These are phyloP conservation scores for Coffea eugenioides DNA, from an alignment of 257 asterid genomes.

Conservation along the genomic window DNA sequence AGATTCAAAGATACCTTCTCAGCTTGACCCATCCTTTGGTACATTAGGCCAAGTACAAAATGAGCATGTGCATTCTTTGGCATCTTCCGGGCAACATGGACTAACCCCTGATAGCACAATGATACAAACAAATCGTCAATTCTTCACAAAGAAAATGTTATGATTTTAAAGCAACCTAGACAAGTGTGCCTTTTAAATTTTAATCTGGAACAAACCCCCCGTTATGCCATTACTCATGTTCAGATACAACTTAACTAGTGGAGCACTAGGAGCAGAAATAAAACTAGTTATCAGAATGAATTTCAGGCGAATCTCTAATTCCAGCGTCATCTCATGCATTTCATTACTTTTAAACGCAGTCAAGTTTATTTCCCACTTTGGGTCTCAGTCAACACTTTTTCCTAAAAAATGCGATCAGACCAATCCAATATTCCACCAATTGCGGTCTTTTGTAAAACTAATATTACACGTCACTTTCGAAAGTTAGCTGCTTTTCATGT, in stretches of 20 bases:
- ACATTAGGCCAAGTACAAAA: conserved; percentile 93
- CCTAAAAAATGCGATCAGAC: not conserved
- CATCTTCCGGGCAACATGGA: conserved; percentile 96
- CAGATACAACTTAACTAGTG: not conserved
- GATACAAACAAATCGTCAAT: conserved; percentile 8
- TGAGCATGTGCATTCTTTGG: conserved; percentile 95
- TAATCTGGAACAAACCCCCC: not conserved
- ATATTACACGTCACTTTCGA: not conserved
- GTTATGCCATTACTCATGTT: not conserved
- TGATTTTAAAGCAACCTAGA: not conserved
- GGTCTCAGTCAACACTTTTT: not conserved
- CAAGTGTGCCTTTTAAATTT: not conserved
- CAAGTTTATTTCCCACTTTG: not conserved
- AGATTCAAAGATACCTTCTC: conserved; percentile 66
- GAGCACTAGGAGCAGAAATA: not conserved
- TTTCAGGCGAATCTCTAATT: not conserved
- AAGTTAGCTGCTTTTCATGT: not conserved
- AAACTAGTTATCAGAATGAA: not conserved
- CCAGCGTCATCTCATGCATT: not conserved
- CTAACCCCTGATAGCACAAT: conserved; percentile 65
- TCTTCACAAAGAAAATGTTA: not conserved
- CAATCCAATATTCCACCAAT: not conserved
- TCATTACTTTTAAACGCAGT: not conserved
- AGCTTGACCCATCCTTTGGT: conserved; percentile 97
- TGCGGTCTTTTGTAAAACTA: not conserved